Conservation (phyloP, 176 grass and related monocot species). For the Tillandsia leiboldiana region DNA sequence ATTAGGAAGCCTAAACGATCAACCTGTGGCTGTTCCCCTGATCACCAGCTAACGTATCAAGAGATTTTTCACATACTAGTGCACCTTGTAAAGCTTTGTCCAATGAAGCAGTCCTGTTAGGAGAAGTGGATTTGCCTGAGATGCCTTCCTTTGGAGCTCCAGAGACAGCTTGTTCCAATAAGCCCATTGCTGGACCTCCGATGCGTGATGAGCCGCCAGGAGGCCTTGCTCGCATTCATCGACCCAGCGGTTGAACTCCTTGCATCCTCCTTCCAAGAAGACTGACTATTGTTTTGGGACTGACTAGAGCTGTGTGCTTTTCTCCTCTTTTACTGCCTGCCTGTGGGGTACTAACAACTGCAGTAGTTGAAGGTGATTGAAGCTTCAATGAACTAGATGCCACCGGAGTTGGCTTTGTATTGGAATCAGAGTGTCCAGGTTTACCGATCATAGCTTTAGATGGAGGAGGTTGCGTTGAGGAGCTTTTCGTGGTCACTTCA, state of each 20-base stretch:
- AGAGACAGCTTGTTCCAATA: slow-evolving; percentile 16
- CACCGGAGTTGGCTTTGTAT: slow-evolving; percentile 21
- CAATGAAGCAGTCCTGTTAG: slow-evolving; percentile 30
- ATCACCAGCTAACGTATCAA: slow-evolving; percentile 28
- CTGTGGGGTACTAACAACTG: slow-evolving; percentile 12
- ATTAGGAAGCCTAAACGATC: slow-evolving; percentile 64
- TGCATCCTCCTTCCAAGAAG: slow-evolving; percentile 63
- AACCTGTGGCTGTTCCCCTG: slow-evolving; percentile 48
- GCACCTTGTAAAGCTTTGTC: slow-evolving; percentile 58
- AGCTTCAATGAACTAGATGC: slow-evolving; percentile 24
- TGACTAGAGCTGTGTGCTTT: slow-evolving; percentile 90
- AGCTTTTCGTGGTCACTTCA: too few relatives aligned
- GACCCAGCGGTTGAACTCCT: slow-evolving; percentile 76
- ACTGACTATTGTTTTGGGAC: slow-evolving; percentile 79
- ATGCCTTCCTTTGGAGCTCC: slow-evolving; percentile 52
- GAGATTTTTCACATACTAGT: slow-evolving; percentile 44
- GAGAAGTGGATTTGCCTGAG: slow-evolving; percentile 28
- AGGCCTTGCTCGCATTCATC: slow-evolving; percentile 43
- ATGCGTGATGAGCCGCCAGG: slow-evolving; percentile 52
- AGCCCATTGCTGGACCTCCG: slow-evolving; percentile 42
- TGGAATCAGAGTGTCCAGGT: slow-evolving; percentile 22
- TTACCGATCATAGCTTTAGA: slow-evolving; percentile 26
- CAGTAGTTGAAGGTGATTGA: slow-evolving; percentile 19
- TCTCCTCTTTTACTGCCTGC: slow-evolving; percentile 56
- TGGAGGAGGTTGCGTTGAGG: too few relatives aligned